Evolutionary conservation across 768 basidiomycete species (phyloP).

Genomic region (Auriscalpium vulgare): DNA sequence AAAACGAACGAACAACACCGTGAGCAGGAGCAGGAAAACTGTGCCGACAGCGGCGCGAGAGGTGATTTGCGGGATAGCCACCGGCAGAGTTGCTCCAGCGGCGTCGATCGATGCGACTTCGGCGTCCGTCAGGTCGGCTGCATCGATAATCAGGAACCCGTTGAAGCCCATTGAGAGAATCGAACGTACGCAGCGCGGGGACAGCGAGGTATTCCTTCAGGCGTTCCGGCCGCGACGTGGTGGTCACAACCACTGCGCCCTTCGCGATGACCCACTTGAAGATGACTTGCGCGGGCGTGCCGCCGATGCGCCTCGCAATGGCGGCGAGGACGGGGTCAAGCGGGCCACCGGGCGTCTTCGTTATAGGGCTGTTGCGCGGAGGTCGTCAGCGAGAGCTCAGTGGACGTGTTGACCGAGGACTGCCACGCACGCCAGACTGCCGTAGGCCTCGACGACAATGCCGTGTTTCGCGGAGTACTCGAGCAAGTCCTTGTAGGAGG

Average conservation of each 20-base stretch:
- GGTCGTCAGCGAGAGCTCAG: neutral
- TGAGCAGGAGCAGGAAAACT: neutral
- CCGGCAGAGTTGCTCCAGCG: neutral
- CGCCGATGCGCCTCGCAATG: slow-evolving; percentile 39
- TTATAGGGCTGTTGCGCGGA: slow-evolving; percentile 34
- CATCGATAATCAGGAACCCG: too few relatives aligned
- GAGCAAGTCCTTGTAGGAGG: slow-evolving; percentile 40
- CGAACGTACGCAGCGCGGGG: neutral
- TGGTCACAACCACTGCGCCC: slow-evolving; percentile 51
- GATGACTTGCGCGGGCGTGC: slow-evolving; percentile 51
- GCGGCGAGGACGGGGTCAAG: slow-evolving; percentile 41
- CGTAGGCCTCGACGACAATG: slow-evolving; percentile 52
- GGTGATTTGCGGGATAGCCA: too few relatives aligned
- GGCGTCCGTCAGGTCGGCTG: neutral
- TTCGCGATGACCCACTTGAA: slow-evolving; percentile 56
- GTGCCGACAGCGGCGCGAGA: neutral
- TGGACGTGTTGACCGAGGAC: slow-evolving; percentile 16
- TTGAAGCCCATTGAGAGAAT: neutral
- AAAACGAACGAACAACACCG: neutral
- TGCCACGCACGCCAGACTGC: slow-evolving; percentile 36
- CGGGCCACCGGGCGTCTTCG: slow-evolving; percentile 46
- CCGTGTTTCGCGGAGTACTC: slow-evolving; percentile 39
- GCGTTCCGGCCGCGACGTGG: neutral
- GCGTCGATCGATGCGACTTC: neutral
- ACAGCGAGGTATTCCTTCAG: neutral